phyloP scores from a whole-genome alignment of 176 grass and related monocot genomes.

The Hyparrhenia diplandra region DNA sequence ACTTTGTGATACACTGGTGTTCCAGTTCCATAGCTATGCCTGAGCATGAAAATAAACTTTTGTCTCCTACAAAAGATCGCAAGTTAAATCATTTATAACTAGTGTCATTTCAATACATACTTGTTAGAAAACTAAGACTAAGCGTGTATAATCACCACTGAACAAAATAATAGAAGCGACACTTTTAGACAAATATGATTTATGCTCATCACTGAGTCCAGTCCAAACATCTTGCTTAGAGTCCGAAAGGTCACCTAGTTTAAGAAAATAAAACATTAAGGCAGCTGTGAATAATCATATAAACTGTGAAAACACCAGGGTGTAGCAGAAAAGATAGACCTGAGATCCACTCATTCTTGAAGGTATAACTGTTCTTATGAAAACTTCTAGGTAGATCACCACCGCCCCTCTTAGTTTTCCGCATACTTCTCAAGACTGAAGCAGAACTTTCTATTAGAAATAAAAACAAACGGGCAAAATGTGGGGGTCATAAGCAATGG shows the following conservation, averaged over 20 bases:
- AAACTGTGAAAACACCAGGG: not conserved
- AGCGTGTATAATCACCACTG: not conserved
- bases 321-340: not conserved
- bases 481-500: too few species aligned
- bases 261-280: not conserved
- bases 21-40: not conserved
- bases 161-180: not conserved
- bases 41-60: not conserved
- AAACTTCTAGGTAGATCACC: not conserved
- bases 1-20: not conserved
- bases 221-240: not conserved
- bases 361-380: not conserved
- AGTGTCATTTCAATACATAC: not conserved
- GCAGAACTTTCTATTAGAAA: not conserved
- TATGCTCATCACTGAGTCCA: not conserved
- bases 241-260: not conserved
- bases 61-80: not conserved
- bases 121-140: not conserved
- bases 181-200: not conserved
- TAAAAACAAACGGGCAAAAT: not conserved
- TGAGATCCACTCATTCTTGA: constrained; percentile 1
- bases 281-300: constrained; percentile 1
- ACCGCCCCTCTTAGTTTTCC: not conserved
- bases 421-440: not conserved
- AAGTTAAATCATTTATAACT: not conserved